Evolutionary conservation across 2,329 filamentous ascomycete species (phyloP).

Genomic region (Tolypocladium amazonense): DNA sequence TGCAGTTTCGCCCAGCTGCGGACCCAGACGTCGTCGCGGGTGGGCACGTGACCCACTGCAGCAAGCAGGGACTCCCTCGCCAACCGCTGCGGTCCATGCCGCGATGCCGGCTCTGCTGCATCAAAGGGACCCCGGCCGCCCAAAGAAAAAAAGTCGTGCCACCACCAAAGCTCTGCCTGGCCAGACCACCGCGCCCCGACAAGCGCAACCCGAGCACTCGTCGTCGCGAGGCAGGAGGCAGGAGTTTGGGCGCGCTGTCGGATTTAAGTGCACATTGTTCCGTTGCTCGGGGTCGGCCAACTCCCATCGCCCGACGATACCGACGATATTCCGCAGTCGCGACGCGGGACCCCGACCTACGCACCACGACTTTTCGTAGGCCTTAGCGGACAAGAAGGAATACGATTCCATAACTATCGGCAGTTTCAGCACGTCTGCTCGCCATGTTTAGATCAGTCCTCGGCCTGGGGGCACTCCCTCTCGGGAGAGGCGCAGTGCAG

Average conservation of each 20-base stretch:
- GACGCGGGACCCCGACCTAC: background rate
- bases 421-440: background rate
- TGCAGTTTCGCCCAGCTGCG: background rate
- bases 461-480: constrained; percentile 11
- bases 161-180: background rate
- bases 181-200: background rate
- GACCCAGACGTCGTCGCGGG: background rate
- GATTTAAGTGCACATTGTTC: background rate
- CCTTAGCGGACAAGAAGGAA: background rate
- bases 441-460: constrained; percentile 17
- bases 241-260: background rate
- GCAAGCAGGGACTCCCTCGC: background rate
- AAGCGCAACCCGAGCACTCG: background rate
- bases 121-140: background rate
- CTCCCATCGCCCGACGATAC: background rate
- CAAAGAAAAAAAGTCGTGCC: background rate
- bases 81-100: background rate
- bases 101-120: background rate
- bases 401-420: background rate
- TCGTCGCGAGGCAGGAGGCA: background rate
- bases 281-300: background rate
- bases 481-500: constrained; percentile 9
- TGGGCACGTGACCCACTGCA: background rate
- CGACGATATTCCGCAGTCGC: background rate
- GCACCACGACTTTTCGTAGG: background rate